Evolutionary conservation across 1,284 basidiomycete species (phyloP), one percentile per base, ranked within the genome.

Genomic region (Microbotryum scabiosae): DNA sequence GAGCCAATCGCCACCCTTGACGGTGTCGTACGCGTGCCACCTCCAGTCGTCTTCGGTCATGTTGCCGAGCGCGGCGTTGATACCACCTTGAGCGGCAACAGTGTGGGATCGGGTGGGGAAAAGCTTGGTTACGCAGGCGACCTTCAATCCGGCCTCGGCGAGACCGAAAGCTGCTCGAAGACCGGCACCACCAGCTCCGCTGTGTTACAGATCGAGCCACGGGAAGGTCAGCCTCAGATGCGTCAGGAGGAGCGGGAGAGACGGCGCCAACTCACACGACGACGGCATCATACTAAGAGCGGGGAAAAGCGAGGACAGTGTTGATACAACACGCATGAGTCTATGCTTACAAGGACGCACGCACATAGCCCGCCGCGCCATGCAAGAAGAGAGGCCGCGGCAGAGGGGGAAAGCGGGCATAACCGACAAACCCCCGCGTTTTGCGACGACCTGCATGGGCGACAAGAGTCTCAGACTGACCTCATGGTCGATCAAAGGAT

Each of bases 11-110:
- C 93, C 97, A 68, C 96, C 96, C 82, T 99, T 98, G 69, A 98
- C 94, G 60, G 94, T 98, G 78, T 97, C 93, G 77, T 94, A 93
- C 90, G 97, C 97, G 77, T 98, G 94, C 96, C 96, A 98, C 78
- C 96, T 81, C 94, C 63, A 66, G 62, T 69, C 64, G 52, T 69
- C 92, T 78, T 97, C 92, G 16, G 91, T 94, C 90, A 96, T 94
- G 81, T 99, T 98, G 65, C 94, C 96, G 60, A 99, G 83, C 51
- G 96, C 96, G 72, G 96, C 94, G 79, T 99, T 98, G 77, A 99
- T 94, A 78, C 96, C 96, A 75, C 96, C 96, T 85, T 97, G 94
- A 58, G 96, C 96, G 65, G 96, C 96, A 69, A 98, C 96, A 47
- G 96, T 98, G 77, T 99, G 96, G 79, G 88, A 92, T 77, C 96